A percentile compares a stretch with the other conserved stretches of the same genome.
phyloP scores from a whole-genome alignment of 495 filamentous ascomycete genomes.

The Aspergillus mulundensis region DNA sequence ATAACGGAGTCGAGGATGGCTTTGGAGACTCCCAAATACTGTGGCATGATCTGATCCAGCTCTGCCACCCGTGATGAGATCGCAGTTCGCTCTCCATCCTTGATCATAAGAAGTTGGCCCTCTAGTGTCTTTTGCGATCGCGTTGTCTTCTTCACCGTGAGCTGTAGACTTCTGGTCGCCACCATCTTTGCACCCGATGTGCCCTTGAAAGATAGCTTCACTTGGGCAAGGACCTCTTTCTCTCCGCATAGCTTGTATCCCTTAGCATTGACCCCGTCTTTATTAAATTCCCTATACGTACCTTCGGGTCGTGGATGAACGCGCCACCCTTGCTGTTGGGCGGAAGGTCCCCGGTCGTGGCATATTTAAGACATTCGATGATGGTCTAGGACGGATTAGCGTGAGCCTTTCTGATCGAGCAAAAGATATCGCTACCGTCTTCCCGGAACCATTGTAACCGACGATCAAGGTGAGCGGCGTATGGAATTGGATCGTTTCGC shows the following conservation, averaged over 20 bases:
- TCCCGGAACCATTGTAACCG: constrained; percentile 94
- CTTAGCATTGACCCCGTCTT: constrained; percentile 2
- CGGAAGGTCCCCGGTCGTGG: constrained; percentile 87
- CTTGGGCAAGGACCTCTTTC: constrained; percentile 85
- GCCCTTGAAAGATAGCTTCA: constrained; percentile 80
- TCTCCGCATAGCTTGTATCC: constrained; percentile 67
- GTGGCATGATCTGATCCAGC: constrained; percentile 76
- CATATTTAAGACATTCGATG: constrained; percentile 99
- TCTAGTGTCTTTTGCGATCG: constrained; percentile 76
- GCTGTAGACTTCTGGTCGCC: constrained; percentile 73
- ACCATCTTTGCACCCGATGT: constrained; percentile 74
- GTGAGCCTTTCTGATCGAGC: not conserved
- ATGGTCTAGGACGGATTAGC: constrained; percentile 61
- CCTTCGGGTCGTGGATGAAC: constrained; percentile 94
- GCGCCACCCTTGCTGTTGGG: constrained; percentile 92
- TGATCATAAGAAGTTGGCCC: constrained; percentile 65
- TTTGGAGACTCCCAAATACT: constrained; percentile 84
- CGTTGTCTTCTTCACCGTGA: constrained; percentile 78
- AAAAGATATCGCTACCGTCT: constrained; percentile 55
- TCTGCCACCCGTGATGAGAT: constrained; percentile 77
- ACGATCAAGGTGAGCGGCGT: constrained; percentile 93
- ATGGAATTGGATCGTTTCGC: constrained; percentile 83
- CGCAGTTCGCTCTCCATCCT: constrained; percentile 72
- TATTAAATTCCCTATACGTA: constrained; percentile 24
- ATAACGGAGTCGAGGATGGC: constrained; percentile 91